Conservation (phyloP, 495 filamentous ascomycete species). For the Neurospora discreta region DNA sequence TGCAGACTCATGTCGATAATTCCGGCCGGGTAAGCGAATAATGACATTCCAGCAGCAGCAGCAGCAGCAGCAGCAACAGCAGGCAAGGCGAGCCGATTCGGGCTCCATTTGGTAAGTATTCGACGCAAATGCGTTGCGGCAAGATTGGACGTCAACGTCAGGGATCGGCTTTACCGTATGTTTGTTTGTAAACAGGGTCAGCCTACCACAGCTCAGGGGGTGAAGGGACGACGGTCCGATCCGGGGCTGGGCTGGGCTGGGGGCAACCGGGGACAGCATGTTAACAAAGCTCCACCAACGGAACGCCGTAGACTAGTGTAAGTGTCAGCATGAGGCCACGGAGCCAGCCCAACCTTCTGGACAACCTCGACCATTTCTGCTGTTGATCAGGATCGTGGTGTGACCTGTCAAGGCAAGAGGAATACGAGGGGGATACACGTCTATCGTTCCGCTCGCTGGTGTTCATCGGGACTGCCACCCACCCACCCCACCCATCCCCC, state of each 20-base stretch:
- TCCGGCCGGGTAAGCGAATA: neutral
- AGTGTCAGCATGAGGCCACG: neutral
- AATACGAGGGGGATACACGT: neutral
- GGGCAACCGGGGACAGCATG: neutral
- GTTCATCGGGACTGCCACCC: neutral
- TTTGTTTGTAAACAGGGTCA: neutral
- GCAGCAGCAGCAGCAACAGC: neutral
- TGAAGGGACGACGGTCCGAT: neutral
- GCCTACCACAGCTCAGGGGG: neutral
- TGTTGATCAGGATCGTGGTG: neutral
- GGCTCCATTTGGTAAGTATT: neutral
- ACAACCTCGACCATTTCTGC: neutral
- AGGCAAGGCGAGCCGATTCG: neutral
- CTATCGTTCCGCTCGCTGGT: neutral
- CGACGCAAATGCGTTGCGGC: neutral
- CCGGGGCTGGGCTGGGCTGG: too few relatives aligned
- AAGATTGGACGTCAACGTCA: neutral
- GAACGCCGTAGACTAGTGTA: neutral
- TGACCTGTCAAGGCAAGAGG: neutral
- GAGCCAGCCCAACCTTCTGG: neutral
- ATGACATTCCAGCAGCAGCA: neutral
- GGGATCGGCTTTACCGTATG: neutral
- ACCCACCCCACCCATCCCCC: neutral
- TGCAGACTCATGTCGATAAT: neutral
- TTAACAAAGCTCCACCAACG: neutral